Percentiles rank a stretch among this genome's conserved stretches.
Conservation (phyloP, 1,139 yeast species). For the Kodamaea anthophila region DNA sequence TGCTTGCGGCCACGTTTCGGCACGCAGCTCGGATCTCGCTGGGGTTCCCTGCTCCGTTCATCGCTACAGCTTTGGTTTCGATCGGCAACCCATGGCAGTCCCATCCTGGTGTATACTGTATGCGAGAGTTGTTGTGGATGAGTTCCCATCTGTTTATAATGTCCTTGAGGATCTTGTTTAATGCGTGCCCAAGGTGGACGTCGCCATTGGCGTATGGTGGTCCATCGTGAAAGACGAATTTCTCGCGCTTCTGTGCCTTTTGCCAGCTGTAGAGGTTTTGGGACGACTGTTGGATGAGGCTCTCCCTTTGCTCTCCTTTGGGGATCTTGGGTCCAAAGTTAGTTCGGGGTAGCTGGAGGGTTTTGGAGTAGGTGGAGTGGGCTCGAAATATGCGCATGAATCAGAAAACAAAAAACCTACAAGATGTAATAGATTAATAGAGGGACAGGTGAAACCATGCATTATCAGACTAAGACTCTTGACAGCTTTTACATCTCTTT, state of each 20-base stretch:
- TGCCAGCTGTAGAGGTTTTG: slow-evolving; percentile 34
- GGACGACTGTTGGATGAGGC: slow-evolving; percentile 24
- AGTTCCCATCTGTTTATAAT: slow-evolving; percentile 70
- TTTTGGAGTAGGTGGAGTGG: slow-evolving; percentile 20
- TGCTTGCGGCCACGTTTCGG: slow-evolving; percentile 55
- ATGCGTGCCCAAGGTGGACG: slow-evolving; percentile 87
- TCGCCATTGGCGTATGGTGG: slow-evolving; percentile 98
- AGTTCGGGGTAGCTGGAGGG: slow-evolving; percentile 38
- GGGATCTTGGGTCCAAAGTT: slow-evolving; percentile 39
- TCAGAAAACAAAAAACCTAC: slow-evolving; percentile 1
- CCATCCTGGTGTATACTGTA: slow-evolving; percentile 90
- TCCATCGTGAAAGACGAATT: slow-evolving; percentile 85
- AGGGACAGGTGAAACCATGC: too few species aligned
- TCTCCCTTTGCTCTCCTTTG: slow-evolving; percentile 19
- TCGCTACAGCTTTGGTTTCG: slow-evolving; percentile 62
- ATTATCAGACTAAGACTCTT: too few species aligned
- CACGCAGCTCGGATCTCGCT: slow-evolving; percentile 60
- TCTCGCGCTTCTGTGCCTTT: slow-evolving; percentile 14
- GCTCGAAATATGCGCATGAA: slow-evolving; percentile 4
- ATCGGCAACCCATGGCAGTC: slow-evolving; percentile 98
- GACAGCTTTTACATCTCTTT: too few species aligned
- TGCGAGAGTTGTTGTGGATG: slow-evolving; percentile 47
- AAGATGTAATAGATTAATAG: too few species aligned
- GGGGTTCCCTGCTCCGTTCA: slow-evolving; percentile 24
- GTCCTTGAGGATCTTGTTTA: slow-evolving; percentile 85